These are phyloP conservation scores for Coniochaeta sp. DNA, from an alignment of 2,329 filamentous ascomycete species.

Conservation along the genomic window DNA sequence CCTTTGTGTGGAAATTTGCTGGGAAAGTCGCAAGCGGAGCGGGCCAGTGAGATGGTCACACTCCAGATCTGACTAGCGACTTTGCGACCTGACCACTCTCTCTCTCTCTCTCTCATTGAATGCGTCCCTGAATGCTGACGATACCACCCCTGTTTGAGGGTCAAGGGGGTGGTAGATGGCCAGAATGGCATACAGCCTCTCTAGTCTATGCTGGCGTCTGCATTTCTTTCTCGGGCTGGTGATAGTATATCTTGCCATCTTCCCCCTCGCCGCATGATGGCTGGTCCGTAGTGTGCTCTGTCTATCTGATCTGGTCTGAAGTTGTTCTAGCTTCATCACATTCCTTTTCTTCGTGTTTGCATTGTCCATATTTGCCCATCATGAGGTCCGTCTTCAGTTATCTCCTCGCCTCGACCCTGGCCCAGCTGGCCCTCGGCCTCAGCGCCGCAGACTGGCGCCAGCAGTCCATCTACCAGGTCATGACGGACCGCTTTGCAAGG, in stretches of 20 bases:
- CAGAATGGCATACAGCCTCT: no score
- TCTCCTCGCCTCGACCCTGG: slow-evolving; percentile 5
- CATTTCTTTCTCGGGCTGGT: no score
- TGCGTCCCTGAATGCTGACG: not conserved
- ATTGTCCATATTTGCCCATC: not conserved
- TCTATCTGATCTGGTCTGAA: not conserved
- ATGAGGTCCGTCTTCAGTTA: not conserved
- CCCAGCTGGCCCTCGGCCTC: not conserved
- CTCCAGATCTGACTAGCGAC: not conserved
- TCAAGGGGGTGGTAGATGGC: no score
- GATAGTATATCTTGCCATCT: not conserved
- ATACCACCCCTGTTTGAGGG: slow-evolving; percentile 1
- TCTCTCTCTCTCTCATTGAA: no score
- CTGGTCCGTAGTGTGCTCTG: slow-evolving; percentile 1
- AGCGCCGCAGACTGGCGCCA: slow-evolving; percentile 22
- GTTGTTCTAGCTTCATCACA: not conserved
- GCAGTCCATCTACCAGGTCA: slow-evolving; percentile 35
- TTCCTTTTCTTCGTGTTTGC: not conserved
- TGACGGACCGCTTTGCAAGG: slow-evolving; percentile 35
- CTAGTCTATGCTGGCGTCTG: no score
- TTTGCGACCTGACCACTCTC: not conserved
- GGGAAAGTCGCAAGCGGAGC: not conserved
- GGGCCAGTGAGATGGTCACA: not conserved
- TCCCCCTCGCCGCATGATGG: not conserved
- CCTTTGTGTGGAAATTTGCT: not conserved